Percentiles rank a stretch among this genome's conserved stretches.
phyloP scores from a whole-genome alignment of 1,284 basidiomycete species.

The Ustilago cynodontis region DNA sequence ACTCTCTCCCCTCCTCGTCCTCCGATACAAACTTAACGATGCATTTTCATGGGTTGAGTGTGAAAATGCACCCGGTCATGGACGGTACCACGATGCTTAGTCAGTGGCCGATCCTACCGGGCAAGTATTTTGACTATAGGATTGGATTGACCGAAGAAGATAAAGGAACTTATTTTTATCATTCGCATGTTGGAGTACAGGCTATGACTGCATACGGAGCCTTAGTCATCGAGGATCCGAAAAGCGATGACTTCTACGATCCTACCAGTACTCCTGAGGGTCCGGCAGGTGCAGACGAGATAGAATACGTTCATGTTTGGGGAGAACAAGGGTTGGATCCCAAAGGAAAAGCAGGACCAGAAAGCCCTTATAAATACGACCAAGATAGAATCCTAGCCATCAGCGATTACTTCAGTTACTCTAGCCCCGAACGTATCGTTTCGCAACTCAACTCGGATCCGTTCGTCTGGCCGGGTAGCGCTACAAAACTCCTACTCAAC shows the following conservation, averaged over 20 bases:
- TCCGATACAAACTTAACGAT: conserved; percentile 47
- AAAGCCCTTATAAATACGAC: conserved; percentile 32
- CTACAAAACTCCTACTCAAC: conserved; percentile 55
- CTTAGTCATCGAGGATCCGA: conserved; percentile 55
- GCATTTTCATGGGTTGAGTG: conserved; percentile 57
- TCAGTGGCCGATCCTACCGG: conserved; percentile 57
- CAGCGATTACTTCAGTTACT: conserved; percentile 50
- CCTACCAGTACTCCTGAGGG: neutral
- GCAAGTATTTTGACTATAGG: conserved; percentile 51
- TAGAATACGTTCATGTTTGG: conserved; percentile 7
- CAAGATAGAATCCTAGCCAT: conserved; percentile 51
- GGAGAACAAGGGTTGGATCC: conserved; percentile 8
- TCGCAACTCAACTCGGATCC: conserved; percentile 39
- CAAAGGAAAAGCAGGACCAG: neutral
- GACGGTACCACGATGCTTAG: conserved; percentile 58
- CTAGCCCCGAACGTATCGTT: conserved; percentile 12
- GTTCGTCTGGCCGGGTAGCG: conserved; percentile 58
- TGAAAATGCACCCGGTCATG: conserved; percentile 55
- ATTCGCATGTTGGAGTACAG: conserved; percentile 60
- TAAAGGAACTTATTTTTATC: conserved; percentile 51
- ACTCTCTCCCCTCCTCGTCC: conserved; percentile 17
- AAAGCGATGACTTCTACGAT: neutral
- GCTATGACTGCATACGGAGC: conserved; percentile 55
- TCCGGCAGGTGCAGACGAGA: no score
- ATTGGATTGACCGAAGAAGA: conserved; percentile 39